phyloP scores from a whole-genome alignment of 2,329 filamentous ascomycete species.

The Venturia aucupariae region DNA sequence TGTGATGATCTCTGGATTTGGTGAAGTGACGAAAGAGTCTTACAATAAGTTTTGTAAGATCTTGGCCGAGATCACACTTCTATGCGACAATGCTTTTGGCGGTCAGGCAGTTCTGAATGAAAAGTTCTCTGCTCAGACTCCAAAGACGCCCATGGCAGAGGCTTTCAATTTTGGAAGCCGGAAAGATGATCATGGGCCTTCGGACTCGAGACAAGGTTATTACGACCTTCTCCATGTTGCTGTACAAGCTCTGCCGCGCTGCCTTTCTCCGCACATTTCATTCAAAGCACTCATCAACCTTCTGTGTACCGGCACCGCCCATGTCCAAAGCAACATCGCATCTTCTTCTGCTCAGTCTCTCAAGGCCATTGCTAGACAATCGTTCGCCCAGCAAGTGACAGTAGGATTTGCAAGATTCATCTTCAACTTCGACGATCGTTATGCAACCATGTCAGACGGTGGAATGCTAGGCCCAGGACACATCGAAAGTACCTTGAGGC shows the following conservation, averaged over 20 bases:
- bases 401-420: slow-evolving; percentile 97
- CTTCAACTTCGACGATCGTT: slow-evolving; percentile 95
- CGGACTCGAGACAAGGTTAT: slow-evolving; percentile 86
- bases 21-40: slow-evolving; percentile 70
- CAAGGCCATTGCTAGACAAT: slow-evolving; percentile 89
- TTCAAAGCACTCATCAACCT: slow-evolving; percentile 92
- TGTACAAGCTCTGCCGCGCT: slow-evolving; percentile 90
- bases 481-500: slow-evolving; percentile 83
- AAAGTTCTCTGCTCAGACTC: slow-evolving; percentile 77
- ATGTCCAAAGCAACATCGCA: slow-evolving; percentile 87
- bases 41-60: slow-evolving; percentile 92
- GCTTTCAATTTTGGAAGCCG: slow-evolving; percentile 83
- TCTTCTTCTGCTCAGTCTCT: slow-evolving; percentile 84
- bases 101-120: slow-evolving; percentile 93
- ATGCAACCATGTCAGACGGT: slow-evolving; percentile 95
- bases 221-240: slow-evolving; percentile 94
- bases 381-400: slow-evolving; percentile 87
- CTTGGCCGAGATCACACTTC: slow-evolving; percentile 86
- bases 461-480: slow-evolving; percentile 90
- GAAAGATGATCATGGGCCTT: slow-evolving; percentile 63
- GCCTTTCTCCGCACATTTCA: slow-evolving; percentile 79
- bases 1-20: slow-evolving; percentile 53
- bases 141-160: slow-evolving; percentile 90
- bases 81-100: slow-evolving; percentile 95
- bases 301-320: slow-evolving; percentile 90